phyloP scores from a whole-genome alignment of 179 eudicot species.

The Amaranthus tricolor region DNA sequence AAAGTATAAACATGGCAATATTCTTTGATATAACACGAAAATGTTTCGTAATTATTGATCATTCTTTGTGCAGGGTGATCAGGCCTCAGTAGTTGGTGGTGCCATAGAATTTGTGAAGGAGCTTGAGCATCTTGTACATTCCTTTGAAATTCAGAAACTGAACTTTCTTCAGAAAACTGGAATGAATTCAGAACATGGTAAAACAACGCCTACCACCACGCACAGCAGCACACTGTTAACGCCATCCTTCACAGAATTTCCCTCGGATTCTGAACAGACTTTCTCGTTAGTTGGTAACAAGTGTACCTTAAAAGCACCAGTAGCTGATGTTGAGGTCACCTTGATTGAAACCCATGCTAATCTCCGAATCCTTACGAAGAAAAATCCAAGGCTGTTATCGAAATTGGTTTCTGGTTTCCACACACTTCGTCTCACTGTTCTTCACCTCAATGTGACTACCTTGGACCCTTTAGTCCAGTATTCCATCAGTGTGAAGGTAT shows the following conservation, averaged over 20 bases:
- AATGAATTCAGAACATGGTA: constrained; percentile 10
- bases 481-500: constrained; percentile 84
- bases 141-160: constrained; percentile 70
- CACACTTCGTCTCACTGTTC: constrained; percentile 49
- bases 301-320: constrained; percentile 34
- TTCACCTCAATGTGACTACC: constrained; percentile 84
- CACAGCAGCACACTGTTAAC: constrained; percentile 6
- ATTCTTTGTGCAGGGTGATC: constrained; percentile 67
- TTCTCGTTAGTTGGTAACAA: constrained; percentile 45
- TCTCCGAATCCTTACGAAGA: constrained; percentile 49
- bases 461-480: constrained; percentile 64
- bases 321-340: constrained; percentile 76
- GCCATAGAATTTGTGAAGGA: constrained; percentile 87
- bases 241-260: constrained; percentile 48
- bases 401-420: constrained; percentile 70
- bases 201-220: constrained; percentile 6
- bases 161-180: constrained; percentile 22
- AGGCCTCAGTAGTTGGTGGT: constrained; percentile 95
- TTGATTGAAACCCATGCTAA: constrained; percentile 84
- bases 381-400: constrained; percentile 50
- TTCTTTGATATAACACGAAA: background rate
- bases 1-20: too few relatives aligned
- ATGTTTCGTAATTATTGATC: background rate
- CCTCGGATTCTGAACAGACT: constrained; percentile 56
- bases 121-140: constrained; percentile 68